Base-by-base conservation (phyloP, 345 rosid species). In the Salix arbutifolia region DNA sequence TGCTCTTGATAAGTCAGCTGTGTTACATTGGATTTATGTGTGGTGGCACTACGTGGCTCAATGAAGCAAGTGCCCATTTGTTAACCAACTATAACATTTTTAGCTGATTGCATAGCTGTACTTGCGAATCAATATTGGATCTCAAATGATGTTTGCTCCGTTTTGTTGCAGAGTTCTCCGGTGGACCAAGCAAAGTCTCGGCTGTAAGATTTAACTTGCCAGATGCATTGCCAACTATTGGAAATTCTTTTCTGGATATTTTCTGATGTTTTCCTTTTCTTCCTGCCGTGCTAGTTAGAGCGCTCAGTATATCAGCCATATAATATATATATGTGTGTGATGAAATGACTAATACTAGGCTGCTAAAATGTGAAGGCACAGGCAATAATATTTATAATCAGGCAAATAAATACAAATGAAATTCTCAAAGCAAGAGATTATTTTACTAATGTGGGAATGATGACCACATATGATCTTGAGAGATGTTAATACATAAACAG, bases 131-230 rank as follows among this genome's bases (percentile, higher is more conserved):
- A 11, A 44, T 11, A 5, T 23, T 31, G 46, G 30, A 18, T 23
- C 2, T 18, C 61, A 44, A 23, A 76, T 38, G 53, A 76, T 70
- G 40, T 71, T 48, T 53, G 25, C 9, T 53, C 60, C 26, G 48
- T 68, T 81, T 11, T 67, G n/a, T 78, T 77, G 80, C 96, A 93
- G 98, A 89, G 97, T 78, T 81, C 90, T 66, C 92, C 87, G 4
- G 69, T 69, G 38, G 78, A 40, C 5, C 78, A 78, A 53, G 80
- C 78, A 16, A 78, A 66, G 74, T 66, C 86, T 60, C 86, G 86
- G 64, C 19, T 84, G 82, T 84, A 40, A 73, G 84, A 72, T 44
- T 26, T 3, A 14, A 44, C 62, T 3, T 3, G 62, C 62, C 30
- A 18, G 21, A 67, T 11, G 40, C 40, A 7, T 69, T 4, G 12